These are phyloP conservation scores for Beauveria australis DNA, from an alignment of 2,329 filamentous ascomycete species.

Conservation along the genomic window DNA sequence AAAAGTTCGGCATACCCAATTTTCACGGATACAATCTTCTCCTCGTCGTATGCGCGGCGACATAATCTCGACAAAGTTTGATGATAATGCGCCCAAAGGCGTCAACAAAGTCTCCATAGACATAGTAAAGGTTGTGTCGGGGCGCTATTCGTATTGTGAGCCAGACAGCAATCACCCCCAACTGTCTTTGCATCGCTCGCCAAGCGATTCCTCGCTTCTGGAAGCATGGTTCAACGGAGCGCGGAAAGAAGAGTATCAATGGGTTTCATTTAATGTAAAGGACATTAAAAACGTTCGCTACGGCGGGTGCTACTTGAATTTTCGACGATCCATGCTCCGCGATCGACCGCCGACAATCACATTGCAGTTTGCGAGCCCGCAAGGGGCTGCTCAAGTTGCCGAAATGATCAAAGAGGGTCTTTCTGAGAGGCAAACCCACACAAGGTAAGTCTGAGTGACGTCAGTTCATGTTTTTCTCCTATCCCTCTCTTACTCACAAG, in stretches of 20 bases:
- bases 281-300: background rate
- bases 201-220: background rate
- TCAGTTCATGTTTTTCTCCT: no score
- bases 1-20: background rate
- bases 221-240: background rate
- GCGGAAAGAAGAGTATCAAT: background rate
- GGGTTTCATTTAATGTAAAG: background rate
- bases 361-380: background rate
- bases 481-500: background rate
- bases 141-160: background rate
- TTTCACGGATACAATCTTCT: constrained; percentile 2
- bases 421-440: background rate
- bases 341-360: background rate
- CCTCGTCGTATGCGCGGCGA: constrained; percentile 3
- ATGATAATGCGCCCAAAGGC: background rate
- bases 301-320: background rate
- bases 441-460: background rate
- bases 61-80: background rate
- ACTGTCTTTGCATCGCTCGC: background rate
- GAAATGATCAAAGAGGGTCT: background rate
- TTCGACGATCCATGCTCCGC: background rate
- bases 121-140: constrained; percentile 5
- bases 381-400: background rate
- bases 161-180: background rate
- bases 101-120: background rate